Conservation (phyloP, 257 asterid species). For the Buddleja alternifolia region DNA sequence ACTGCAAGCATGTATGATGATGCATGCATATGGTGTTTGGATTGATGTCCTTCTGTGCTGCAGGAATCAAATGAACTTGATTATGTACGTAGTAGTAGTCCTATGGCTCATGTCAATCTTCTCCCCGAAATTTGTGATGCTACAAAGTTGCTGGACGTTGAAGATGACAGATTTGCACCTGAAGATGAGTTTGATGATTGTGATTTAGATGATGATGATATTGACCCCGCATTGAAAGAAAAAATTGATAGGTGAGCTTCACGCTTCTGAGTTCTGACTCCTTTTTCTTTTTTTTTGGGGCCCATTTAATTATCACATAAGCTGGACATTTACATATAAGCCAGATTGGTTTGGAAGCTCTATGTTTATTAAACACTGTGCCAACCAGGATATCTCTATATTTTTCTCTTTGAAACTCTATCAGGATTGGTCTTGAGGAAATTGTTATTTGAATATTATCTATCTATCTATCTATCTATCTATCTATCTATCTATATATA, state of each 20-base stretch:
- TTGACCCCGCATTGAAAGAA: slow-evolving; percentile 85
- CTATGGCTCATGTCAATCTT: slow-evolving; percentile 32
- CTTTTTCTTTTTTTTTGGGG: too few relatives aligned
- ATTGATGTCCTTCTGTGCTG: slow-evolving; percentile 31
- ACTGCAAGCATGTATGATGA: background rate
- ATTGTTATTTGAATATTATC: too few relatives aligned
- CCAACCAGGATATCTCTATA: too few relatives aligned
- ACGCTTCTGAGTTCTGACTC: slow-evolving; percentile 23
- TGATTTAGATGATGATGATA: slow-evolving; percentile 81
- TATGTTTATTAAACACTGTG: too few relatives aligned
- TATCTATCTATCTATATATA: too few relatives aligned
- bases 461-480: too few relatives aligned
- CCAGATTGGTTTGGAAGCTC: too few relatives aligned
- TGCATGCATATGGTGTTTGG: slow-evolving; percentile 27
- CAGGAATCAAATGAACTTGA: slow-evolving; percentile 51
- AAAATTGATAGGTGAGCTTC: slow-evolving; percentile 73
- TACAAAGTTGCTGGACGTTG: slow-evolving; percentile 46
- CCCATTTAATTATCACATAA: slow-evolving; percentile 1
- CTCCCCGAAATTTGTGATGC: slow-evolving; percentile 38
- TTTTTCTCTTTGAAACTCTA: too few relatives aligned
- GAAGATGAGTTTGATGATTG: slow-evolving; percentile 70
- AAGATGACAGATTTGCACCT: slow-evolving; percentile 45
- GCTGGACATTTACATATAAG: too few relatives aligned
- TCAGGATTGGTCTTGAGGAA: too few relatives aligned
- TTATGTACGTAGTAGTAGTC: slow-evolving; percentile 37